Evolutionary conservation across 1,139 yeast species (phyloP).

Genomic region (Candida anutae): DNA sequence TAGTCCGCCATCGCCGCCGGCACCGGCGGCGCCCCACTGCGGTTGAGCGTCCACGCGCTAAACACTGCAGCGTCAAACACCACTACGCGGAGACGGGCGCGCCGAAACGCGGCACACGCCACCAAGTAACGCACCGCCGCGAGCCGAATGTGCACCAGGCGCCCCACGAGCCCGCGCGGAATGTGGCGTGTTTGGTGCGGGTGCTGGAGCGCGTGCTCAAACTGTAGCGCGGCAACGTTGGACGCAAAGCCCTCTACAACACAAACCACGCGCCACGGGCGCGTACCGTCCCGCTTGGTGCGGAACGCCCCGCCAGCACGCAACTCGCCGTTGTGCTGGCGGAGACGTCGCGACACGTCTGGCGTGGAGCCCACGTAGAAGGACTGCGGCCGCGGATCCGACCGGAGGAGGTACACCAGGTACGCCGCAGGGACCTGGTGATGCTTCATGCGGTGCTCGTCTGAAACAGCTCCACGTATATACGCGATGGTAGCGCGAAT

Average conservation of each 20-base stretch:
- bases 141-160: conserved; percentile 39
- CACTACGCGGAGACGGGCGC: conserved; percentile 32
- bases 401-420: conserved; percentile 61
- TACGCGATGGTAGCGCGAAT: no score
- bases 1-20: no score
- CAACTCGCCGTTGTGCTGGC: conserved; percentile 73
- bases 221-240: conserved; percentile 62
- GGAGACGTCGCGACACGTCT: conserved; percentile 54
- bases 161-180: conserved; percentile 21
- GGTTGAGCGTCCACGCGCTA: no score
- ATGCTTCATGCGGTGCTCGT: no score
- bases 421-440: conserved; percentile 36
- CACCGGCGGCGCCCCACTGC: no score
- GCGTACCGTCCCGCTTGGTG: conserved; percentile 44
- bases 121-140: conserved; percentile 46
- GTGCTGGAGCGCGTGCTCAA: conserved; percentile 78
- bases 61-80: conserved; percentile 23
- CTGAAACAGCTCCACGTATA: conserved; percentile 1
- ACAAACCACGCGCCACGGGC: conserved; percentile 70
- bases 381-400: conserved; percentile 45
- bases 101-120: conserved; percentile 29
- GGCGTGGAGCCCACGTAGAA: conserved; percentile 78
- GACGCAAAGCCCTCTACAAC: conserved; percentile 67
- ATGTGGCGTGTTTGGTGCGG: conserved; percentile 59
- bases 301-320: conserved; percentile 58